Evolutionary conservation across 805 yeast species (phyloP).

Genomic region (Spathaspora hagerdaliae): DNA sequence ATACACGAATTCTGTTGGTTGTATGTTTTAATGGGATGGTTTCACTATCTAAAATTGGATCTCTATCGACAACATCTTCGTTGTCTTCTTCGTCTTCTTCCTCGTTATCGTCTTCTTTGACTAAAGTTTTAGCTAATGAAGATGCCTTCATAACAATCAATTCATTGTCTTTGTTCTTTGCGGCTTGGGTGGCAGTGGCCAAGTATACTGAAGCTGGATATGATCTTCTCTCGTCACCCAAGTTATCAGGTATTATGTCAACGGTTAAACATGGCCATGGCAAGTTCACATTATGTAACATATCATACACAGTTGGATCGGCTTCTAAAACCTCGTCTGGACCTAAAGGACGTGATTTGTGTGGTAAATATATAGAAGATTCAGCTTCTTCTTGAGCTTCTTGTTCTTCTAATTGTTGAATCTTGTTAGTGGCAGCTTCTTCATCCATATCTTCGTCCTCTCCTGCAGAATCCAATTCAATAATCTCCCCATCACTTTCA

Average conservation of each 20-base stretch:
- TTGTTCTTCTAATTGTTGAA: slow-evolving; percentile 32
- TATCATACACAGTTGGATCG: slow-evolving; percentile 92
- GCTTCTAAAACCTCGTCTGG: slow-evolving; percentile 96
- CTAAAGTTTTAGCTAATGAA: slow-evolving; percentile 78
- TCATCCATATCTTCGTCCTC: slow-evolving; percentile 33
- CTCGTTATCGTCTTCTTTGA: slow-evolving; percentile 75
- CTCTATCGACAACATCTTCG: slow-evolving; percentile 58
- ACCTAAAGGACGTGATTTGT: slow-evolving; percentile 82
- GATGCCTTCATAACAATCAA: slow-evolving; percentile 78
- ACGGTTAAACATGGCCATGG: slow-evolving; percentile 97
- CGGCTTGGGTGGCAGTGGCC: slow-evolving; percentile 93
- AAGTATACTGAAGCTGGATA: slow-evolving; percentile 85
- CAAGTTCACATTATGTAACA: slow-evolving; percentile 89
- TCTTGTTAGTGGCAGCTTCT: slow-evolving; percentile 25
- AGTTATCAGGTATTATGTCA: slow-evolving; percentile 79
- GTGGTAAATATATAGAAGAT: slow-evolving; percentile 74
- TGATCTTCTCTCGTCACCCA: slow-evolving; percentile 84
- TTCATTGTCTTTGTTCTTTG: slow-evolving; percentile 83
- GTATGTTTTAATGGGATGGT: slow-evolving; percentile 73
- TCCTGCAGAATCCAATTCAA: slow-evolving; percentile 61
- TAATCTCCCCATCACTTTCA: slow-evolving; percentile 86
- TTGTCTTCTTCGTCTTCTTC: slow-evolving; percentile 73
- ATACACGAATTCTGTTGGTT: slow-evolving; percentile 82
- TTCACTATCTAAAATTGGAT: slow-evolving; percentile 86
- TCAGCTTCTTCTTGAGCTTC: slow-evolving; percentile 31